Conservation (phyloP, 1,139 yeast species). For the Yamadazyma triangularis region DNA sequence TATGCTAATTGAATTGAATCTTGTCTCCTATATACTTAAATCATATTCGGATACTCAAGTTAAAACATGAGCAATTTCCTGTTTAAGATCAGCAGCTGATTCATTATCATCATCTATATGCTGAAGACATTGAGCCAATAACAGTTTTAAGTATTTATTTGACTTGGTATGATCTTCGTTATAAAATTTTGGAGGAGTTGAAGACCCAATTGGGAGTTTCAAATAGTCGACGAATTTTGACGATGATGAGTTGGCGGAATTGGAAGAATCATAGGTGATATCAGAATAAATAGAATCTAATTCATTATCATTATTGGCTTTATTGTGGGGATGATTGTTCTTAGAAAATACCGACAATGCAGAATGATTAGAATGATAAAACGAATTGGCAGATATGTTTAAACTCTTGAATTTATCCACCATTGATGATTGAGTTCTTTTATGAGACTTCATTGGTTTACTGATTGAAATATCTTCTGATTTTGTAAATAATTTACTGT, state of each 20-base stretch:
- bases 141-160: slow-evolving; percentile 6
- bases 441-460: slow-evolving; percentile 14
- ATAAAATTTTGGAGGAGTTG: background rate
- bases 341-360: slow-evolving; percentile 12
- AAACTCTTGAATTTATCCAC: slow-evolving; percentile 15
- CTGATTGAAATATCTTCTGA: slow-evolving; percentile 2
- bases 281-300: slow-evolving; percentile 31
- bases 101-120: slow-evolving; percentile 5
- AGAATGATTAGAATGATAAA: slow-evolving; percentile 14
- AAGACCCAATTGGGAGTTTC: slow-evolving; percentile 17
- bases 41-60: too few species aligned
- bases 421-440: slow-evolving; percentile 16
- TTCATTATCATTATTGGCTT: slow-evolving; percentile 17
- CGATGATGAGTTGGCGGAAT: slow-evolving; percentile 13
- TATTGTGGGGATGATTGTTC: slow-evolving; percentile 6
- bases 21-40: too few species aligned
- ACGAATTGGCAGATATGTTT: slow-evolving; percentile 13
- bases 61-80: background rate
- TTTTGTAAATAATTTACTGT: slow-evolving; percentile 24
- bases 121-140: slow-evolving; percentile 9
- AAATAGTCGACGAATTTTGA: slow-evolving; percentile 21
- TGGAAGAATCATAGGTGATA: slow-evolving; percentile 9
- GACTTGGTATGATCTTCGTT: background rate
- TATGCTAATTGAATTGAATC: too few species aligned
- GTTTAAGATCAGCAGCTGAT: background rate